Base-by-base conservation (phyloP, 345 rosid species). In the Moringa oleifera region DNA sequence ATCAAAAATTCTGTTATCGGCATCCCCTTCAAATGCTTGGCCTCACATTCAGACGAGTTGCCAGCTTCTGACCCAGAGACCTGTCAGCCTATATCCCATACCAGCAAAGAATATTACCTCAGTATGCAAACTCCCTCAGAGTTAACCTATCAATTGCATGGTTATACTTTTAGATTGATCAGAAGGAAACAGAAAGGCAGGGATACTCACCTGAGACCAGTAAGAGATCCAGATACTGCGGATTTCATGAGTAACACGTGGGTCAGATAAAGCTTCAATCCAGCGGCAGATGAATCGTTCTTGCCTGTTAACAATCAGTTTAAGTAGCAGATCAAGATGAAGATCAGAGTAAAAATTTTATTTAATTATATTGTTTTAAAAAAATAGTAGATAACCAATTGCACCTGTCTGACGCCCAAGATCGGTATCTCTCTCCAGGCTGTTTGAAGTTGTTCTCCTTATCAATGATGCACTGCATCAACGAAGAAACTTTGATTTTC, bases 381-480 rank as follows among this genome's bases (percentile, higher is more conserved):
- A n/a, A n/a, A n/a, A n/a, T n/a, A n/a, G n/a, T n/a, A n/a, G 23
- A 41, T 33, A 45, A 33, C 18, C 19, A 24, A 8, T n/a, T 17
- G 62, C 83, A 93, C 98, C 96, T 93, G 80, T 88, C 96, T 8
- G 96, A 80, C 20, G 77, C 18, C 66, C 82, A 90, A 47, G 97
- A 81, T 25, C 93, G 80, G 77, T 88, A 90, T 77, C 96, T 81
- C 78, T 88, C 91, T 61, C 97, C 97, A 52, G 97, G 91, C 73
- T 90, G 89, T 72, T 88, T 84, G 80, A 90, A 90, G 81, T 94
- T 88, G 84, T 90, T 85, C 78, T 88, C 97, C 80, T 90, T 90
- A 25, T 47, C 81, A 68, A 86, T 88, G 21, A 94, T 71, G 84
- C 85, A 71, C 97, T 93, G 83, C 74, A 33, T 33, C 37, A 49